phyloP scores from a whole-genome alignment of 495 filamentous ascomycete genomes.

The Annulohypoxylon bovei region DNA sequence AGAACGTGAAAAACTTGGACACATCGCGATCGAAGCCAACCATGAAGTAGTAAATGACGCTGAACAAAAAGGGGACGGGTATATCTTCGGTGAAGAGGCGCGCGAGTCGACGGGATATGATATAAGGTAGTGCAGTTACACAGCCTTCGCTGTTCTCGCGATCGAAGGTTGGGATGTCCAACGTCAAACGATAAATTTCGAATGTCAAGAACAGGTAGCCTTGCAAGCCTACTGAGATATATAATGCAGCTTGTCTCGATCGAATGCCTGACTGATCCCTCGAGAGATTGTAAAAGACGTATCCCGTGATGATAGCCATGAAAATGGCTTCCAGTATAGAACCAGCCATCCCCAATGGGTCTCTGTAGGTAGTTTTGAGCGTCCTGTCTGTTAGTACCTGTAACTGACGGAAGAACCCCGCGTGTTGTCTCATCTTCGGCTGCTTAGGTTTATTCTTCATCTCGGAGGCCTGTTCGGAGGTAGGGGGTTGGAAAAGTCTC shows the following conservation, averaged over 20 bases:
- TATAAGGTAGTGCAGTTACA: constrained; percentile 70
- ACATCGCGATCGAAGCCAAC: constrained; percentile 70
- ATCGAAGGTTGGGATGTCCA: constrained; percentile 78
- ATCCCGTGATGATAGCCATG: constrained; percentile 75
- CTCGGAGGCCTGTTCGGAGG: constrained; percentile 12
- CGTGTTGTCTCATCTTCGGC: constrained; percentile 39
- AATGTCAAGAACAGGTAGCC: constrained; percentile 78
- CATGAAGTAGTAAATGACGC: constrained; percentile 78
- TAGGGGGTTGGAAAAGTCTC: constrained; percentile 25
- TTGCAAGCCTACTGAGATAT: constrained; percentile 72
- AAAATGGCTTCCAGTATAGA: constrained; percentile 70
- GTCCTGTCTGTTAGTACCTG: constrained; percentile 71
- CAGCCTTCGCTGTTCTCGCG: constrained; percentile 76
- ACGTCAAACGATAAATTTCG: constrained; percentile 74
- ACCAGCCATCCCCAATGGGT: constrained; percentile 76
- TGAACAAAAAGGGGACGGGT: constrained; percentile 72
- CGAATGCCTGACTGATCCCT: constrained; percentile 70
- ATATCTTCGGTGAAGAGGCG: constrained; percentile 73
- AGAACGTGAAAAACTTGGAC: constrained; percentile 73
- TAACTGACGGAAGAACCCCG: constrained; percentile 67
- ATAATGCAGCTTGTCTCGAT: constrained; percentile 73
- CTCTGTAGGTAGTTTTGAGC: constrained; percentile 71
- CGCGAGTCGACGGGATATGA: constrained; percentile 72
- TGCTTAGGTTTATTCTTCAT: constrained; percentile 8
- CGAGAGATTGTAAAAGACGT: constrained; percentile 72